Evolutionary conservation across 2,329 filamentous ascomycete species (phyloP), one percentile per base, ranked within the genome.

Genomic region (Arthrocladium fulminans): DNA sequence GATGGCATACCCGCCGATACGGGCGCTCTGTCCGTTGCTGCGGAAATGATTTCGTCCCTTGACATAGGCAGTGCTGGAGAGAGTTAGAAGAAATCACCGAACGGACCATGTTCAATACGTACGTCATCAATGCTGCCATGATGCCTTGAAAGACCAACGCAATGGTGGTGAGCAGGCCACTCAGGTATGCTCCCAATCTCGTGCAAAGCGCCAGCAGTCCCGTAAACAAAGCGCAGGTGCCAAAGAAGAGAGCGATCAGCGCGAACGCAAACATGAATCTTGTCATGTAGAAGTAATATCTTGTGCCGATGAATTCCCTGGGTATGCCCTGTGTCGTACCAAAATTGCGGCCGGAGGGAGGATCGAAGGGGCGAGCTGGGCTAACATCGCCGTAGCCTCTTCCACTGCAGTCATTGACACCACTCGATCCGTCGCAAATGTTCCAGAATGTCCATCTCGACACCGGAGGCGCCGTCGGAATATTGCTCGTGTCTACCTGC

Each of bases 361-460:
- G 78, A 57, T 74, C 86, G 74, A 73, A 92, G 62, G 68, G 87
- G 69, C 63, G 83, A 60, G 66, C 77, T 1, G 81, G 84, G 17
- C 81, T 74, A 15, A 79, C 75, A 1, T 60, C 60, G 51, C 80
- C 76, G 68, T 88, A 96, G 67, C 84, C 68, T 45, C 72, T 73
- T 63, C 81, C 65, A 24, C 73, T 73, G 32, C 56, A 58, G n/a
- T 32, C 50, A 3, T 54, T 54, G 32, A 32, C 41, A 40, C 69
- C 65, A 29, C 52, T 78, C 53, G 69, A 70, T 24, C 72, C 72
- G 45, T 81, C 79, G 69, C 89, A 94, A 53, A 94, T 73, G 65
- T 86, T 83, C 74, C 94, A 92, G 69, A 84, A 94, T 29, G 88
- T 94, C 90, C 90, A 97, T 69, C 90, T 82, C 10, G 87, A 83